Base-by-base conservation (phyloP, 129 eudicot species). In the Ambrosia artemisiifolia region DNA sequence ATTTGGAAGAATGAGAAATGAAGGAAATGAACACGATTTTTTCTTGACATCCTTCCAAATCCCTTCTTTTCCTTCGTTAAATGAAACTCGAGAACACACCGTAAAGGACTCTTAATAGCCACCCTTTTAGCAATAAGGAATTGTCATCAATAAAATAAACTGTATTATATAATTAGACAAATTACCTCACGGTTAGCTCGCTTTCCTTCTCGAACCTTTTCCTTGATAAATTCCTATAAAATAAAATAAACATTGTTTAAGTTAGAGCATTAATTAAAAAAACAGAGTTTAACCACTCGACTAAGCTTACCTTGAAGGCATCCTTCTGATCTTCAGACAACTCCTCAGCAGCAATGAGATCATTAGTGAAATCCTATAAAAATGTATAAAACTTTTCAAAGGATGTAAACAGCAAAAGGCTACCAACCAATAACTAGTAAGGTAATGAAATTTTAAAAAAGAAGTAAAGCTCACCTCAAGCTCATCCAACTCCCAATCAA, bases 401-500 rank as follows among this genome's bases (percentile, higher is more conserved):
- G 57, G 63, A n/a, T 42, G 14, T 56, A 14, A 11, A 60, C 43
- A 44, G 10, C 36, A 53, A 51, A 53, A 35, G 16, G 13, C 46
- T 3, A 73, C 7, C 2, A 44, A 42, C 24, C 6, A 12, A 12
- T 32, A 60, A 16, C 19, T 35, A 71, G 30, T 20, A 50, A 57
- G 18, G 30, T 34, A 16, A 62, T 12, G 32, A 12, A 73, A 44
- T 17, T 44, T 34, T 44, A 35, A 53, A 56, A 57, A 7, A 61
- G 46, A 9, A n/a, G 64, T 13, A 38, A 44, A 17, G 64, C 80
- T 33, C 76, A 92, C 97, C 96, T 93, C 95, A 61, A 87, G 80
- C 62, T 93, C 95, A 84, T 93, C 96, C 61, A 87, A 30, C 38
- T 89, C 98, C 96, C 95, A 93, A 75, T 93, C 98, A 63, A 87